phyloP scores from a whole-genome alignment of 2,329 filamentous ascomycete genomes.

The Plenodomus lindquistii region DNA sequence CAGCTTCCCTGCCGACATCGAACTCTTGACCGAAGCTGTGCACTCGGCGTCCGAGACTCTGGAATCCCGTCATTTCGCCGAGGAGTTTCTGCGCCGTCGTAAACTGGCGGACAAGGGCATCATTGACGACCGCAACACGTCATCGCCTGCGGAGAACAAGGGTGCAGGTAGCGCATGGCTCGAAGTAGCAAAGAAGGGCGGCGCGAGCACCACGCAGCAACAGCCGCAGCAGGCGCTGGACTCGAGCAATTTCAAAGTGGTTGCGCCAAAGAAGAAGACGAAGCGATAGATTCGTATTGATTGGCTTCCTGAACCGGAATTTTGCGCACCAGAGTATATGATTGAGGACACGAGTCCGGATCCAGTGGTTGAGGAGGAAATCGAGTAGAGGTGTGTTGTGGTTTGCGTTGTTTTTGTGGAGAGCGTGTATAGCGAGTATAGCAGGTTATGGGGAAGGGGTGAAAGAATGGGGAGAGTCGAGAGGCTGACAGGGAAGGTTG shows the following conservation, averaged over 20 bases:
- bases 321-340: too few relatives aligned
- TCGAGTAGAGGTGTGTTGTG: too few relatives aligned
- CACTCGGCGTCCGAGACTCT: slow-evolving; percentile 87
- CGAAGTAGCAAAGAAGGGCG: slow-evolving; percentile 97
- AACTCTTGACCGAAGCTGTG: slow-evolving; percentile 86
- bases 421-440: too few relatives aligned
- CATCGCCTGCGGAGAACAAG: slow-evolving; percentile 52
- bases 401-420: too few relatives aligned
- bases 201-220: slow-evolving; percentile 52
- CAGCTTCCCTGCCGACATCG: slow-evolving; percentile 73
- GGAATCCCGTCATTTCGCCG: slow-evolving; percentile 89
- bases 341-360: too few relatives aligned
- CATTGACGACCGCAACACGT: slow-evolving; percentile 68
- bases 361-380: too few relatives aligned
- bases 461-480: too few relatives aligned
- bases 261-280: slow-evolving; percentile 88
- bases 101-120: slow-evolving; percentile 92
- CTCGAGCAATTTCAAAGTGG: slow-evolving; percentile 81
- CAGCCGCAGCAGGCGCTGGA: slow-evolving; percentile 44
- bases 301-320: too few relatives aligned
- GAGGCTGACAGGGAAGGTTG: too few relatives aligned
- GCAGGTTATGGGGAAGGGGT: too few relatives aligned
- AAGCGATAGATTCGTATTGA: slow-evolving; percentile 38
- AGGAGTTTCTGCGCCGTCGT: slow-evolving; percentile 91
- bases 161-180: slow-evolving; percentile 75